Evolutionary conservation across 495 filamentous ascomycete species (phyloP), one percentile per base, ranked within the genome.

Genomic region (Pyronema domesticum): DNA sequence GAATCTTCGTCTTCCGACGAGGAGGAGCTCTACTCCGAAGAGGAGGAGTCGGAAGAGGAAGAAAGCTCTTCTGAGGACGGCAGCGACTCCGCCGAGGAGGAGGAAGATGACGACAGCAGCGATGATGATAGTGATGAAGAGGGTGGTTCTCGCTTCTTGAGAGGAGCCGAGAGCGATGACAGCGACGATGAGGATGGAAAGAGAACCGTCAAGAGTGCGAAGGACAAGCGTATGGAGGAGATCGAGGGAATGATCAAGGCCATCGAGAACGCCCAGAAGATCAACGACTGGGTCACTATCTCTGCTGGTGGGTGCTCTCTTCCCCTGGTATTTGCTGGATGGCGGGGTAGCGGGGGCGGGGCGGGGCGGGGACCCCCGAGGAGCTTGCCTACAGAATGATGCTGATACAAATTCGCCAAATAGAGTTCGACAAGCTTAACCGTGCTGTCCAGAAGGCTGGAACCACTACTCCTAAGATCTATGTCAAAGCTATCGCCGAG

Each of bases 361-460:
- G 33, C 37, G 35, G 45, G 35, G 55, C 53, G 50, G 60, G 52
- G 47, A 48, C 23, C 23, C 23, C 53, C 37, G 42, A 50, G 47
- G 35, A 43, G 46, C 23, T 30, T 30, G 23, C 23, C 37, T 44
- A 62, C 55, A 54, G 45, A 51, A 54, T 39, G 52, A 63, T 51
- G 17, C 53, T 56, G 43, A 59, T 39, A 49, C 55, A 61, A 5
- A 51, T 33, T 36, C 45, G 23, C 35, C 4, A 30, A 49, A 55
- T 47, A 93, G 89, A 96, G 69, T 96, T 93, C 74, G 91, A 99
- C 69, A 95, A 89, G 74, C 77, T 99, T 66, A 96, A 94, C 73
- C 80, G 88, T 53, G 83, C 94, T 68, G 77, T 94, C 48, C 69
- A 75, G 55, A 89, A 88, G 70, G 76, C 91, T 47, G 74, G 80